Conservation (phyloP, 768 basidiomycete species). For the Cytidiella melzeri region DNA sequence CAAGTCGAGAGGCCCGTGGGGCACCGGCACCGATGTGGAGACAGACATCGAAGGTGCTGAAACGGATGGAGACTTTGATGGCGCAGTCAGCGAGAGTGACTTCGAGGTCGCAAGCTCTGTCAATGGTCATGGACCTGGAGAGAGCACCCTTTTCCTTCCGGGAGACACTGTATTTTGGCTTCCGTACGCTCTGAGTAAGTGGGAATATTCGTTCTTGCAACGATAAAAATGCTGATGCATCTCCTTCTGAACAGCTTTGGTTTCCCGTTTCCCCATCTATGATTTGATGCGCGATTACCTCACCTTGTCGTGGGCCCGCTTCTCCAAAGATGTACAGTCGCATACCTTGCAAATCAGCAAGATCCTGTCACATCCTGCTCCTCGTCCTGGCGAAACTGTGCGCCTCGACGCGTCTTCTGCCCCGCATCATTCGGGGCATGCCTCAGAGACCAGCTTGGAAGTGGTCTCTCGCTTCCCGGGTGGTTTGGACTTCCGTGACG, state of each 20-base stretch:
- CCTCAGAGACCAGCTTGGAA: constrained; percentile 52
- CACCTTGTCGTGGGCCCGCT: constrained; percentile 92
- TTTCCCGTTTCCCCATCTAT: constrained; percentile 90
- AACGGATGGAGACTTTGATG: constrained; percentile 66
- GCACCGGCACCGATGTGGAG: constrained; percentile 53
- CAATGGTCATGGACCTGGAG: constrained; percentile 70
- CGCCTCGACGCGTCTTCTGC: constrained; percentile 70
- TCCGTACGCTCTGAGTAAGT: constrained; percentile 84
- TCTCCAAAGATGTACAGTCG: constrained; percentile 89
- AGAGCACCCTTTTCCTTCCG: constrained; percentile 83
- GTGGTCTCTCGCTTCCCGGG: constrained; percentile 89
- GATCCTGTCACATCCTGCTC: constrained; percentile 82
- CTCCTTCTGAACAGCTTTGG: constrained; percentile 59
- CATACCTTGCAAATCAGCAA: constrained; percentile 89
- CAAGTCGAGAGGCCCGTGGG: constrained; percentile 67
- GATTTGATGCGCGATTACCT: constrained; percentile 94
- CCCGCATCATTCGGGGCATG: constrained; percentile 31
- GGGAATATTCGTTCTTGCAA: constrained; percentile 3
- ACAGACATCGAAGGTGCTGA: constrained; percentile 58
- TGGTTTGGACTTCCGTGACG: constrained; percentile 88
- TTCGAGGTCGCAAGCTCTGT: constrained; percentile 77
- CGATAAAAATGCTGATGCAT: constrained; percentile 7
- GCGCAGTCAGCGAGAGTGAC: constrained; percentile 82
- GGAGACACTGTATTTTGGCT: constrained; percentile 94
- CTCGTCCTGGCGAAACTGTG: constrained; percentile 80